Base-by-base conservation (phyloP, 306 rosid genomes). In the Castanea crenata region DNA sequence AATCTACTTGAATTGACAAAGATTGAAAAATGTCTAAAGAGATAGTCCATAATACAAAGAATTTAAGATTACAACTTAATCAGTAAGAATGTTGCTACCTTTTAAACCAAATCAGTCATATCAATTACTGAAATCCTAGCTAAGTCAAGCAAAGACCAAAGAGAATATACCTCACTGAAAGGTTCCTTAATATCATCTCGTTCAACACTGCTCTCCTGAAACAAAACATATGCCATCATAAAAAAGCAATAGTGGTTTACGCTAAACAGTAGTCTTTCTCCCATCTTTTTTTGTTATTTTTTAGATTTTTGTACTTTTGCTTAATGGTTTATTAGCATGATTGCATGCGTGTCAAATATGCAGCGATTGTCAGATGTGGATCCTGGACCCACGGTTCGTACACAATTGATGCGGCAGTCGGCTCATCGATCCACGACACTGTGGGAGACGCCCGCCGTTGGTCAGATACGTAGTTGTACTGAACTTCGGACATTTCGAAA, bases 181-280 rank as follows among this genome's bases (percentile, higher is more conserved):
- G 99, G 99, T 82, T 95, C 99, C 85, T 69, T 88, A 76, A 95
- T 82, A 87, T 95, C 94, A 44, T 95, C 98, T 67, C 87, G 86
- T 82, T 95, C 98, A 34, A 95, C 96, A 80, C 98, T 86, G 85
- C 98, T 95, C 85, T 95, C 99, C 99, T 95, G 92, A 69, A 81
- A 65, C 59, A 89, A 81, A 76, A 34, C 64, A 38, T 62, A 84
- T 71, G 49, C 73, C 84, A 80, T 55, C 70, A 80, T 64, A 23
- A 19, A 31, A 29, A 34, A 67, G 27, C 12, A 19, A 20, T 67
- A 23, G 23, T 23, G 23, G 23, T 23, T 23, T 23, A 23, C 23
- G 23, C 23, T 23, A 23, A 23, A 23, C 23, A 23, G 23, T 23
- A 0, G 23, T 23, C 23, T 25, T 25, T 25, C 27, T 25, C 27